Conservation (phyloP, 441 rosid genomes). For the Gossypium schwendimanii region DNA sequence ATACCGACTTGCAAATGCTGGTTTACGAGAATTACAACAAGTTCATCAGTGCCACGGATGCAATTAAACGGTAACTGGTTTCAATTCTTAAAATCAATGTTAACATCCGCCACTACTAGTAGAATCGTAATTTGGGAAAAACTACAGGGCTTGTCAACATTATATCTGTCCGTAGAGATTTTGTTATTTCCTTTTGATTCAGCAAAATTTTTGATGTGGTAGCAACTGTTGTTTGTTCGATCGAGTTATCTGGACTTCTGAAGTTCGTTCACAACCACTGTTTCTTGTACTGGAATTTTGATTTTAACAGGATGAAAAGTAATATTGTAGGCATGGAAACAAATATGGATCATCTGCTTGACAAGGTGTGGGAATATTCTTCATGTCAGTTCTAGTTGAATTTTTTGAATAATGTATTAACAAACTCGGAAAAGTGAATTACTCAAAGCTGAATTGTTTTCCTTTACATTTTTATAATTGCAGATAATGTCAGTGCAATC, state of each 20-base stretch:
- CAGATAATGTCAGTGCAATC: constrained; percentile 97
- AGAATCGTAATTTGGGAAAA: neutral
- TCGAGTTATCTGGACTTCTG: neutral
- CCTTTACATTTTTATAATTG: constrained; percentile 15
- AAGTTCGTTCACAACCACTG: neutral
- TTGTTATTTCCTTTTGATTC: neutral
- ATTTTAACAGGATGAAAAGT: constrained; percentile 76
- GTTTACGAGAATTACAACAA: constrained; percentile 93
- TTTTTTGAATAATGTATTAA: neutral
- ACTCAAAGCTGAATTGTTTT: neutral
- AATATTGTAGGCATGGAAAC: constrained; percentile 96
- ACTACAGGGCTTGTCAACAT: neutral
- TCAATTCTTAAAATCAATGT: neutral
- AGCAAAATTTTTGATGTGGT: neutral
- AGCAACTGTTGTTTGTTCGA: neutral
- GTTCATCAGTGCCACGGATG: constrained; percentile 95
- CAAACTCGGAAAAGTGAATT: too few relatives aligned
- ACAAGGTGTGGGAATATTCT: constrained; percentile 43
- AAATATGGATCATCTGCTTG: constrained; percentile 93
- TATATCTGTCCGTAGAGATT: neutral
- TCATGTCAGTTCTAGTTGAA: neutral
- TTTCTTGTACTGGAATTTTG: constrained; percentile 8
- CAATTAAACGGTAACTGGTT: constrained; percentile 70
- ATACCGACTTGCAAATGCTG: constrained; percentile 95
- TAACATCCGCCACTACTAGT: neutral